These are phyloP conservation scores for Aspergillus cejpii DNA, from an alignment of 2,329 filamentous ascomycete species.

Conservation along the genomic window DNA sequence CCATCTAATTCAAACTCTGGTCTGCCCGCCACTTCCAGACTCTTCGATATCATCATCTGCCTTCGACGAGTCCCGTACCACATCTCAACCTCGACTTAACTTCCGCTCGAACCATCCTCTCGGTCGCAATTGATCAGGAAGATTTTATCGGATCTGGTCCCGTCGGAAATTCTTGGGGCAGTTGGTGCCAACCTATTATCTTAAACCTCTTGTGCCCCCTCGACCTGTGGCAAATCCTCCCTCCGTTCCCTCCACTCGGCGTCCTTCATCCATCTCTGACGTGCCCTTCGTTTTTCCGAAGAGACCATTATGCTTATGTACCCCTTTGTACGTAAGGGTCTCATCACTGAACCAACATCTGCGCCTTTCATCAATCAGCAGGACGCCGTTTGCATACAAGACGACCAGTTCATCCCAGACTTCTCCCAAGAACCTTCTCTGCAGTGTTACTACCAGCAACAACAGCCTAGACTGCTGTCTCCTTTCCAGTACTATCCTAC, in stretches of 20 bases:
- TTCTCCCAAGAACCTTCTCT: slow-evolving; percentile 23
- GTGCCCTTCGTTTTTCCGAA: slow-evolving; percentile 17
- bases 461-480: slow-evolving; percentile 27
- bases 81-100: slow-evolving; percentile 7
- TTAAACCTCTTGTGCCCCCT: slow-evolving; percentile 22
- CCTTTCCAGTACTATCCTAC: slow-evolving; percentile 30
- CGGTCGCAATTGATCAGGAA: slow-evolving; percentile 18
- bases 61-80: slow-evolving; percentile 3
- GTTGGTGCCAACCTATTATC: slow-evolving; percentile 23
- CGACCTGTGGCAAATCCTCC: slow-evolving; percentile 26
- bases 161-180: slow-evolving; percentile 20
- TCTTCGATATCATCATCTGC: slow-evolving; percentile 17
- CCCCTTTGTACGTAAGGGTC: slow-evolving; percentile 38
- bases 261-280: slow-evolving; percentile 19
- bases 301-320: slow-evolving; percentile 37
- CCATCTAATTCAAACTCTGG: not conserved
- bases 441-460: slow-evolving; percentile 22
- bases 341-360: slow-evolving; percentile 35
- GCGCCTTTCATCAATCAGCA: slow-evolving; percentile 22
- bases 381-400: slow-evolving; percentile 35
- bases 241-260: slow-evolving; percentile 14
- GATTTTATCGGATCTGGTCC: slow-evolving; percentile 23
- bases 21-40: slow-evolving; percentile 23
- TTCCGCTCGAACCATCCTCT: slow-evolving; percentile 9
- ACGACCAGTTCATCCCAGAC: slow-evolving; percentile 33